A percentile compares a stretch with the other conserved stretches of the same genome.
These are phyloP conservation scores for Fusarium pseudonygamai DNA, from an alignment of 2,329 filamentous ascomycete genomes.

Conservation along the genomic window DNA sequence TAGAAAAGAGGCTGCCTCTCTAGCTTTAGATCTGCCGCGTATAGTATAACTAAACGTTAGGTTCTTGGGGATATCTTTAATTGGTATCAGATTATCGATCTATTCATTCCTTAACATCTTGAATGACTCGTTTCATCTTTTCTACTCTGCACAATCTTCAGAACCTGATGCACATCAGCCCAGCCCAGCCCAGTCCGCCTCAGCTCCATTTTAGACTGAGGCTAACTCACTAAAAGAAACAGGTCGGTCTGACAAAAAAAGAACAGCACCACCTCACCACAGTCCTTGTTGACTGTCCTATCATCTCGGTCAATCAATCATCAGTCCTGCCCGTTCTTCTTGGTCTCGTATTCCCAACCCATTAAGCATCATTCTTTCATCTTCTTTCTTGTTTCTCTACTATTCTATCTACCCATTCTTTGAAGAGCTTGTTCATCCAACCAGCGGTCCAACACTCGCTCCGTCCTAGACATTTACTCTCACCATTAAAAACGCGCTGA, in stretches of 20 bases:
- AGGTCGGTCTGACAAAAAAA: constrained; percentile 18
- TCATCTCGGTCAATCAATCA: constrained; percentile 7
- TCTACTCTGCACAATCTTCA: background rate
- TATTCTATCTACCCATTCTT: background rate
- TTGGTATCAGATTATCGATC: background rate
- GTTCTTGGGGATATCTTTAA: background rate
- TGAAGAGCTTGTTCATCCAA: constrained; percentile 23
- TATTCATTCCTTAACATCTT: background rate
- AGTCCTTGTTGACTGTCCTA: constrained; percentile 18
- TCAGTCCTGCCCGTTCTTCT: constrained; percentile 2
- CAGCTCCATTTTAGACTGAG: constrained; percentile 21
- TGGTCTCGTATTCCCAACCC: constrained; percentile 44
- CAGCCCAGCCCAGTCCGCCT: constrained; percentile 23
- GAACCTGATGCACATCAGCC: background rate
- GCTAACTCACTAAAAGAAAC: constrained; percentile 13
- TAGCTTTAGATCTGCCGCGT: constrained; percentile 10
- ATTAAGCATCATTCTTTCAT: constrained; percentile 26
- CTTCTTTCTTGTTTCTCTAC: background rate
- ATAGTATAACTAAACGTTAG: constrained; percentile 10
- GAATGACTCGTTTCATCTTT: background rate
- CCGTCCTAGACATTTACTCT: constrained; percentile 43
- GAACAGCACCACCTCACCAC: constrained; percentile 18
- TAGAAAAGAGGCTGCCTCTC: constrained; percentile 34
- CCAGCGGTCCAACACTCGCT: constrained; percentile 22
- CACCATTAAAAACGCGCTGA: constrained; percentile 37